phyloP scores from a whole-genome alignment of 169 alveolate species.

The Plasmodium sp. region DNA sequence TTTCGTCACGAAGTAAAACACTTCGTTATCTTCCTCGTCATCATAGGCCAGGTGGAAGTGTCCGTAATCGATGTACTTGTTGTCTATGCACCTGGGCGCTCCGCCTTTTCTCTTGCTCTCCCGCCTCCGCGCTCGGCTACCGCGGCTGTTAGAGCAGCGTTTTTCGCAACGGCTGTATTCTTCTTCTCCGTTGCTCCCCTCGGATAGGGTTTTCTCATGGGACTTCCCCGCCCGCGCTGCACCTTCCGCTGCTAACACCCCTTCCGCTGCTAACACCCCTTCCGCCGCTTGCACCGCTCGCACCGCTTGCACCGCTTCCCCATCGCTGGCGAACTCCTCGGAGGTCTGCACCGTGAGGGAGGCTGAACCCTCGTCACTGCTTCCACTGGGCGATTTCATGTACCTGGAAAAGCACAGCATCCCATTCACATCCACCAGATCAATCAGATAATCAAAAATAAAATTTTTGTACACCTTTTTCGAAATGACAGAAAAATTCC shows the following conservation, averaged over 20 bases:
- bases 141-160: neutral
- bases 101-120: neutral
- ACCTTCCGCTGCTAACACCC: neutral
- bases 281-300: neutral
- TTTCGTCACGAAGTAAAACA: slow-evolving; percentile 23
- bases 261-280: no score
- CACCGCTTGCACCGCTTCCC: neutral
- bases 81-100: neutral
- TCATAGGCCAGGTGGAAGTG: slow-evolving; percentile 42
- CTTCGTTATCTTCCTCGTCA: slow-evolving; percentile 17
- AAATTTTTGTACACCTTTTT: slow-evolving; percentile 7
- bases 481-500: slow-evolving; percentile 26
- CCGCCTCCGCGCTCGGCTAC: neutral
- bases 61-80: slow-evolving; percentile 26
- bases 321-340: neutral
- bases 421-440: slow-evolving; percentile 44
- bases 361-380: neutral
- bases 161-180: neutral
- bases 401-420: neutral
- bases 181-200: neutral
- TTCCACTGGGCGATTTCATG: neutral
- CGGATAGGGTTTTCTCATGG: neutral
- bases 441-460: slow-evolving; percentile 28
- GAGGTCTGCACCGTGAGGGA: neutral
- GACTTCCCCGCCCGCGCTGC: neutral